Base-by-base conservation (phyloP, 805 yeast species). In the Starmerella floricola region DNA sequence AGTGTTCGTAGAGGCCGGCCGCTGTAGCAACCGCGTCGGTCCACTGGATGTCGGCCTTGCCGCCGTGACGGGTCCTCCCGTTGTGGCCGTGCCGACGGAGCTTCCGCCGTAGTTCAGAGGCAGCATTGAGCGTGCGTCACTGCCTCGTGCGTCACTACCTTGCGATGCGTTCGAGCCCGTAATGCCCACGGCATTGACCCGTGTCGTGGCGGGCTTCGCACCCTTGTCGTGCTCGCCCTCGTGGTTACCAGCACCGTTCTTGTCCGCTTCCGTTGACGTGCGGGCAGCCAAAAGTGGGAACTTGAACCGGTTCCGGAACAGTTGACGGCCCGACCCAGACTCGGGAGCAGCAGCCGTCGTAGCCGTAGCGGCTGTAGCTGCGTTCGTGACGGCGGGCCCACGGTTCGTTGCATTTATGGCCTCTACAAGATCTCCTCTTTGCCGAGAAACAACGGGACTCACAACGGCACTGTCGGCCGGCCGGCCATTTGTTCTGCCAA, bases 401-500 rank as follows among this genome's bases (percentile, higher is more conserved):
- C 11, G 12, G 17, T 6, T 13, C 36, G 10, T 10, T 8, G 34
- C 19, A 6, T 15, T 28, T 10, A 20, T 5, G 6, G 6, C 27
- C 27, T 33, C 36, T 4, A 28, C 36, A 19, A 33, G n/a, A 16
- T 36, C 41, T 8, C 28, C 20, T 16, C 36, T 23, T 27, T 17
- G 31, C 16, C 46, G 41, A 11, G 43, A 37, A 8, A 35, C 43
- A 2, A 35, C 44, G 15, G 49, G 49, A 23, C 47, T 42, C 19
- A 39, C 41, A 16, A 38, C 24, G 39, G 30, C 15, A 1, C 15
- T 27, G 5, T 35, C n/a, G 8, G 38, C 23, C 23, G 43, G 30
- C 31, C 45, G 40, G 12, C 20, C 38, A 15, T 11, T n/a, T 30
- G 27, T 12, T 21, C 51, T 55, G 15, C 53, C 52, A 2, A 54